Evolutionary conservation across 768 basidiomycete species (phyloP), one percentile per base, ranked within the genome.

Genomic region (Trametes sanguinea): DNA sequence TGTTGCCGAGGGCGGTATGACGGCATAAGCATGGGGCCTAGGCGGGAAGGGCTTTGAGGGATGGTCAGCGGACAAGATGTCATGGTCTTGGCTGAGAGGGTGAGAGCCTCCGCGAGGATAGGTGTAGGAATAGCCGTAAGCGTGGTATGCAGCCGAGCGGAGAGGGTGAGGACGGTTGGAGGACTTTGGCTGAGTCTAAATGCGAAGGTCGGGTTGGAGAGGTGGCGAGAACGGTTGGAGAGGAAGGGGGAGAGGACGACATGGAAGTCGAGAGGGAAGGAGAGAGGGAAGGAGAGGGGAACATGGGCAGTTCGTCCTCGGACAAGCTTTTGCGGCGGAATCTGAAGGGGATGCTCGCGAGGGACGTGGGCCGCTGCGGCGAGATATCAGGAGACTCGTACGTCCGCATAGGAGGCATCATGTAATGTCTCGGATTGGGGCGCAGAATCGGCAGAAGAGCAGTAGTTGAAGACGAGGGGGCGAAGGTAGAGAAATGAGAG

Each of bases 311-410:
- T 17, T 58, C 56, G 51, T 65, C 64, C 7, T 56, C 54, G 6
- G 59, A 60, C 51, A 61, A 51, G 37, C 64, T 65, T 54, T 67
- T 67, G 27, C 67, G 54, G 39, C 64, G 58, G 47, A 51, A 65
- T 54, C 64, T 67, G 61, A 67, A 61, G 30, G 66, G 66, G 53
- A 62, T 27, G 50, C 43, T 61, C 3, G 65, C 27, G 22, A 57
- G 57, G 1, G 65, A 52, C 29, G 65, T 32, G 10, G 62, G 54
- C 42, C 54, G 53, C 9, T 59, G 43, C 2, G 57, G 50, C 17
- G 57, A 59, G 6, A 33, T 0, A 40, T 40, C 39, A 17, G 57
- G 50, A 11, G 57, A 51, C 13, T 43, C 42, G n/a, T 43, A 43
- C 17, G 57, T 51, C 32, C 57, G 57, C 32, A 42, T 51, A 50